Evolutionary conservation across 2,329 filamentous ascomycete species (phyloP), one percentile per base, ranked within the genome.

Genomic region (Monilinia polystroma): DNA sequence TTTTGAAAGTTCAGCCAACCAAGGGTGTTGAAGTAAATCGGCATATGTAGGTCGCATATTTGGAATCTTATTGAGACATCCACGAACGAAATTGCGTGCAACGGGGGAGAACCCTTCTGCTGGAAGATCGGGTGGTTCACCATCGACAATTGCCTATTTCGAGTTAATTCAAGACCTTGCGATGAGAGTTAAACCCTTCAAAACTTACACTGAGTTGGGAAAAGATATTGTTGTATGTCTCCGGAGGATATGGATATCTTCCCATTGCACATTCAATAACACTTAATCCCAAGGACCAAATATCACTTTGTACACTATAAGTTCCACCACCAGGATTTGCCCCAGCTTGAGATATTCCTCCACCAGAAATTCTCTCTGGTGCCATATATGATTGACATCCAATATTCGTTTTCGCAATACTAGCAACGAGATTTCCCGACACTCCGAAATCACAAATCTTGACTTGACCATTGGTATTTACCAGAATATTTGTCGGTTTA

Each of bases 371-470:
- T 71, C 95, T 84, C 78, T 99, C 95, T 0, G 95, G 95, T 0
- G 95, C 95, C 95, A 99, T 99, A 80, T 99, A 99, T 76, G 93
- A 97, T 80, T 99, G 95, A 75, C 95, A 99, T 51, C 95, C 95
- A 74, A 99, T 99, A 77, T 99, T 99, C 38, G 95, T 99, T 80
- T 96, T 97, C 63, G 95, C 95, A 74, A 98, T 98, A 80, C 93
- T 97, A 32, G 95, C 94, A 29, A 99, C 95, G 32, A 99, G 81
- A 74, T 99, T 99, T 64, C 95, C 95, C 72, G 91, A 96, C 66
- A 99, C 95, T 66, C 95, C 95, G 77, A 99, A 99, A 79, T 99
- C 95, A 79, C 95, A 99, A 67, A 99, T 97, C 80, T 99, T 99
- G 81, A 98, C 85, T 76, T 97, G 93, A 1, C 95, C 95, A 53